Conservation (phyloP, 257 asterid genomes). For the Rhazya stricta region DNA sequence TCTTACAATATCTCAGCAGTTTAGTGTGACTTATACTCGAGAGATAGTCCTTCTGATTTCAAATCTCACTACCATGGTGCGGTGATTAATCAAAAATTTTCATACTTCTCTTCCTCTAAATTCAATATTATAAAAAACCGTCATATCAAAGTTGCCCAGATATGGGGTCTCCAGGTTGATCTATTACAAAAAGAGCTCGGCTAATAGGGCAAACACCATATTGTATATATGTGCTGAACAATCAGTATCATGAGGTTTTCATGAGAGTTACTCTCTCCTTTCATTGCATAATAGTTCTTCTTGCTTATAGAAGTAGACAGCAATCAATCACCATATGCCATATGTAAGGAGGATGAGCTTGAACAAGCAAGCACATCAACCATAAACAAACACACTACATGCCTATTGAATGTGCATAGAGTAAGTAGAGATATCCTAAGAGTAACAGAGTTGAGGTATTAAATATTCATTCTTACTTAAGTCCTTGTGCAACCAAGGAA, state of each 20-base stretch:
- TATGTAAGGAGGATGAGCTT: background rate
- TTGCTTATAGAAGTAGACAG: background rate
- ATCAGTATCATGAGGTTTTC: background rate
- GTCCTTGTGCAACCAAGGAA: slow-evolving; percentile 98
- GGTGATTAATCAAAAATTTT: background rate
- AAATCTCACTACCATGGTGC: background rate
- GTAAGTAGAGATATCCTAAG: background rate
- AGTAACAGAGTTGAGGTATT: background rate
- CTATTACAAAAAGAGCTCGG: too few relatives aligned
- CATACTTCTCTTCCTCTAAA: background rate
- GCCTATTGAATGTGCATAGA: background rate
- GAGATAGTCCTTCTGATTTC: background rate
- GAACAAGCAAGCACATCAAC: background rate
- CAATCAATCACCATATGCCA: background rate
- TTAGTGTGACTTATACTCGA: background rate
- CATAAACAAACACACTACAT: background rate
- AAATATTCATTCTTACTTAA: slow-evolving; percentile 51
- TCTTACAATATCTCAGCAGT: background rate
- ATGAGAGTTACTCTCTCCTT: background rate
- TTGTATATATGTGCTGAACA: background rate
- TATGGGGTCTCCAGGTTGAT: too few relatives aligned
- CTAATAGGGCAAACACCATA: background rate
- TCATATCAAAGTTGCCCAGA: background rate
- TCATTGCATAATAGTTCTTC: background rate
- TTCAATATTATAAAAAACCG: background rate